phyloP scores from a whole-genome alignment of 805 yeast species.

The Yarrowia osloensis region DNA sequence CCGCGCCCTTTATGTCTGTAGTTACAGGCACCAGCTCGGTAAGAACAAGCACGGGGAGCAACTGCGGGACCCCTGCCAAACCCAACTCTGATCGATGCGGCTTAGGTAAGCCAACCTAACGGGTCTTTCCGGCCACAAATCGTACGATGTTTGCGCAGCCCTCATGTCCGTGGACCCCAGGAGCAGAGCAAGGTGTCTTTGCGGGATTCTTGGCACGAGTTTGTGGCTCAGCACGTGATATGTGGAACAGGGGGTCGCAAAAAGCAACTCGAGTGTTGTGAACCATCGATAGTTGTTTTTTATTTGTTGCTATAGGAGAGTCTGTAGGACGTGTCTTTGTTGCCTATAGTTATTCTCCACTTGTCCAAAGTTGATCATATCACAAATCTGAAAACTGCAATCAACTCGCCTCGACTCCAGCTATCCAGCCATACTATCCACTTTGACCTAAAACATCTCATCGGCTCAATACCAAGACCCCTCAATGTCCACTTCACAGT shows the following conservation, averaged over 20 bases:
- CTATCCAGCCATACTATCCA: not conserved
- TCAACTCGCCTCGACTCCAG: not conserved
- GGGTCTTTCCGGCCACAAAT: not conserved
- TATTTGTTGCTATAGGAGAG: not conserved
- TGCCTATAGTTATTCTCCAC: no score
- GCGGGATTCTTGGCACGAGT: no score
- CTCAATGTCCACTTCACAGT: no score
- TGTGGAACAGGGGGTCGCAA: no score
- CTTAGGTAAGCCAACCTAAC: not conserved
- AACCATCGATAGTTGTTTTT: no score
- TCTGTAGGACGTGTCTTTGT: no score
- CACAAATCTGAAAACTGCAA: not conserved
- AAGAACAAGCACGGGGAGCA: not conserved
- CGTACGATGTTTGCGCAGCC: not conserved
- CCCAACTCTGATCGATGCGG: not conserved
- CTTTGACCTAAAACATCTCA: no score
- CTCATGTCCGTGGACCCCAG: no score
- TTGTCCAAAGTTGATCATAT: not conserved
- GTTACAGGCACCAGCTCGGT: not conserved
- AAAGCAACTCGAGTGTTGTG: no score
- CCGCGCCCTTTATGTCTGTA: not conserved
- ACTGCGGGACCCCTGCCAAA: not conserved
- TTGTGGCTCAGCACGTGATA: no score
- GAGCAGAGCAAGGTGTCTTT: no score
- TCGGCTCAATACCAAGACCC: no score